A percentile compares a stretch with the other conserved stretches of the same genome.
Evolutionary conservation across 2,329 filamentous ascomycete genomes (phyloP).

Genomic region (Trichoderma asperellum): DNA sequence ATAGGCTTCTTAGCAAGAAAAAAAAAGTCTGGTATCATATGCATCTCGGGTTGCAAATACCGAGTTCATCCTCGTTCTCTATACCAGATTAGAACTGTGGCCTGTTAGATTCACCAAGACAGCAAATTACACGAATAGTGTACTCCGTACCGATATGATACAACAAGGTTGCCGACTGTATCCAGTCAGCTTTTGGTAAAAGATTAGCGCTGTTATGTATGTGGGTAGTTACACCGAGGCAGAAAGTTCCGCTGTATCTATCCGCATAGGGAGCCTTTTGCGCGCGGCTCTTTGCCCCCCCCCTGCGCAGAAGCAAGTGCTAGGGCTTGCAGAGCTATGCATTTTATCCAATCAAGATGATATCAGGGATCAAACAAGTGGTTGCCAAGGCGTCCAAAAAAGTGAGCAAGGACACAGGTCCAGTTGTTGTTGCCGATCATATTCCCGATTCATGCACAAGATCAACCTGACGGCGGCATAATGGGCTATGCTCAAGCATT

Average conservation of each 20-base stretch:
- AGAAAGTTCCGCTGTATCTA: not conserved
- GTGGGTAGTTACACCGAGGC: not conserved
- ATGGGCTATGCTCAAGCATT: not conserved
- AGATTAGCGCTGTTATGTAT: not conserved
- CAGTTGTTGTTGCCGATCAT: not conserved
- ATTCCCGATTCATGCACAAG: not conserved
- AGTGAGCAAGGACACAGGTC: not conserved
- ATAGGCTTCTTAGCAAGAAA: not conserved
- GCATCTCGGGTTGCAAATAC: not conserved
- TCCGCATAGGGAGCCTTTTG: not conserved
- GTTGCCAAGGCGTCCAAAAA: not conserved
- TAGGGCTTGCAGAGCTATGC: not conserved
- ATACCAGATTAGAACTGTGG: not conserved
- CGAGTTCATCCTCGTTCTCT: not conserved
- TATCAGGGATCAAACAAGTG: not conserved
- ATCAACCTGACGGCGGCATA: not conserved
- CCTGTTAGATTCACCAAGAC: not conserved
- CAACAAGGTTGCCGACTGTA: slow-evolving; percentile 5
- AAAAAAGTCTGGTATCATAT: not conserved
- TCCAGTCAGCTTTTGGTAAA: not conserved
- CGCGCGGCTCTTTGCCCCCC: not conserved
- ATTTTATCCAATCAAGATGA: not conserved
- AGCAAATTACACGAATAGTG: not conserved
- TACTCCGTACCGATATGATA: not conserved
- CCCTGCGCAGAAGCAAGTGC: not conserved